A percentile compares a stretch with the other conserved stretches of the same genome.
These are phyloP conservation scores for Nicotiana rustica DNA, from an alignment of 305 asterid species.

Conservation along the genomic window DNA sequence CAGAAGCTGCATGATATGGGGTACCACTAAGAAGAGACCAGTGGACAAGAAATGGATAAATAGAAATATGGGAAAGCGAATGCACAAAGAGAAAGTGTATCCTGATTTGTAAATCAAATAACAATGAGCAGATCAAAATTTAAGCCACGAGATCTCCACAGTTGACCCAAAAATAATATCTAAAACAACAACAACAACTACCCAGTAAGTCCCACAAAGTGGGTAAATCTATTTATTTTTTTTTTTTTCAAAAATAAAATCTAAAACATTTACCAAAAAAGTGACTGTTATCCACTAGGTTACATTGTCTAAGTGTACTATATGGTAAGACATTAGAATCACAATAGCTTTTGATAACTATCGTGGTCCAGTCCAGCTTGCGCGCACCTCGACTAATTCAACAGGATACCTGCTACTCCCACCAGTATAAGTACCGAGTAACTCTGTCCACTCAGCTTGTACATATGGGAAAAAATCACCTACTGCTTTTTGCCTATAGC, in stretches of 20 bases:
- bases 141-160: background rate
- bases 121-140: background rate
- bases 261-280: background rate
- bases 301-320: background rate
- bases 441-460: too few relatives aligned
- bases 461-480: too few relatives aligned
- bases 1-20: conserved; percentile 65
- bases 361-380: too few relatives aligned
- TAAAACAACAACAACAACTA: too few relatives aligned
- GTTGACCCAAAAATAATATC: background rate
- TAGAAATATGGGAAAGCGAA: conserved; percentile 14
- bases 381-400: too few relatives aligned
- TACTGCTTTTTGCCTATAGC: too few relatives aligned
- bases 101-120: background rate
- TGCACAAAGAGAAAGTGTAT: conserved; percentile 17
- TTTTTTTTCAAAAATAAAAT: background rate
- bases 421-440: too few relatives aligned
- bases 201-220: too few relatives aligned
- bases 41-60: background rate
- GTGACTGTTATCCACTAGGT: background rate
- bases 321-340: background rate
- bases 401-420: too few relatives aligned
- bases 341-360: background rate
- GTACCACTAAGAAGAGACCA: conserved; percentile 24
- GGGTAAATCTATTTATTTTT: too few relatives aligned